These are phyloP conservation scores for Yarrowia sp. DNA, from an alignment of 805 yeast genomes.

Conservation along the genomic window DNA sequence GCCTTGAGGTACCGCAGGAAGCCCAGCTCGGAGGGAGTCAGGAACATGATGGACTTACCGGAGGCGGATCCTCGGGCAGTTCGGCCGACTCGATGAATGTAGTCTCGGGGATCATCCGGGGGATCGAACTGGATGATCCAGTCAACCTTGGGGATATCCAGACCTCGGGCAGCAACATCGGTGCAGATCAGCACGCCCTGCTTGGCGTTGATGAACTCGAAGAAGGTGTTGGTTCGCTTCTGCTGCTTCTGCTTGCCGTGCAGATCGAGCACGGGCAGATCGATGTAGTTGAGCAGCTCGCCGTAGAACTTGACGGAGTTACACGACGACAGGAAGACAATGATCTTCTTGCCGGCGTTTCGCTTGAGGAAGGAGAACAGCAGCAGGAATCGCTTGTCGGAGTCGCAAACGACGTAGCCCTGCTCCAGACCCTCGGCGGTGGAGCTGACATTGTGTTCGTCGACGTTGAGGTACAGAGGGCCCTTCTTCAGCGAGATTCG, in stretches of 20 bases:
- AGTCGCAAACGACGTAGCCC: slow-evolving; percentile 96
- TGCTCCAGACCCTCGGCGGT: slow-evolving; percentile 98
- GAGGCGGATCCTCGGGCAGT: slow-evolving; percentile 84
- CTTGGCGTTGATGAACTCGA: slow-evolving; percentile 96
- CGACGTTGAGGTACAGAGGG: slow-evolving; percentile 91
- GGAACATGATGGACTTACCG: slow-evolving; percentile 93
- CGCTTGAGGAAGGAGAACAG: slow-evolving; percentile 91
- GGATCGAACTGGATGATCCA: slow-evolving; percentile 99
- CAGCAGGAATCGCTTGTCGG: slow-evolving; percentile 87
- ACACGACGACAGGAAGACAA: slow-evolving; percentile 94
- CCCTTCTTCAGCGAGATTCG: slow-evolving; percentile 93
- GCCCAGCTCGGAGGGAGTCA: slow-evolving; percentile 91
- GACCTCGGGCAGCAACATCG: slow-evolving; percentile 98
- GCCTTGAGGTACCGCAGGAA: slow-evolving; percentile 91
- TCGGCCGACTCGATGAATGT: slow-evolving; percentile 98
- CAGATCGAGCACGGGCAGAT: slow-evolving; percentile 90
- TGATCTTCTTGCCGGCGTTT: slow-evolving; percentile 79
- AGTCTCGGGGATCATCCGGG: slow-evolving; percentile 99
- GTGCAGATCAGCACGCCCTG: slow-evolving; percentile 93
- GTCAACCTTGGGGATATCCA: slow-evolving; percentile 97
- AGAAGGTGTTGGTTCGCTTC: slow-evolving; percentile 96
- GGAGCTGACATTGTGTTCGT: slow-evolving; percentile 73
- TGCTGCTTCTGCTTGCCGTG: slow-evolving; percentile 99
- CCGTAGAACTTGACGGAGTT: slow-evolving; percentile 96
- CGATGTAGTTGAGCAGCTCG: slow-evolving; percentile 92